Base-by-base conservation (phyloP, 441 rosid species). In the Flueggea neowawraea region DNA sequence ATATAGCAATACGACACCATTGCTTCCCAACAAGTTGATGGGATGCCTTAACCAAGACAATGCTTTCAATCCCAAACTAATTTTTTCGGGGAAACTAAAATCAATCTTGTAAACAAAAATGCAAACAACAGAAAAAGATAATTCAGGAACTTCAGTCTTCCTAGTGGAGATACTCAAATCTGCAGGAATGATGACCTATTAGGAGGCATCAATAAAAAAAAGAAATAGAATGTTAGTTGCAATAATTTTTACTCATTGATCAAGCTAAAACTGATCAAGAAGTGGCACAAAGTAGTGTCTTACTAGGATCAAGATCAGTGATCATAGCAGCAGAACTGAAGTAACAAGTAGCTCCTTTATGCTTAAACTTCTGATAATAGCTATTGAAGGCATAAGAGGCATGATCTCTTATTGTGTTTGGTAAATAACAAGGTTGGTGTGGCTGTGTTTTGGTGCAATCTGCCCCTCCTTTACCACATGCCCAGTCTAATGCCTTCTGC, bases 231-330 rank as follows among this genome's bases (percentile, higher is more conserved):
- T 51, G 28, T 22, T 2, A 7, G 33, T 14, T 41, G 16, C 16
- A 53, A 17, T 43, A 43, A 43, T 6, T 43, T 43, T 43, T 1
- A 43, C 12, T 11, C 8, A 6, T 43, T 43, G 12, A 43, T 43
- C 2, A 6, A 6, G 12, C 8, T 43, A 43, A 43, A 43, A 43
- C 8, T 6, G 45, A 43, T 22, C 28, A 22, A 22, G 45, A 43
- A 43, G 45, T 43, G 45, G 12, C 12, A 6, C 1, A 43, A 43
- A 43, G 45, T 43, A 62, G 6, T 12, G 47, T 57, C 74, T 83
- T 86, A 81, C 87, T 81, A 44, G 87, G 91, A 66, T 83, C 85
- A 45, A 76, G 85, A 70, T 78, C 82, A 51, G 89, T 82, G 36
- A 78, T 63, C 60, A 86, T 78, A 13, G 91, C 89, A 50, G 84